Conservation (phyloP, 2,329 filamentous ascomycete species). For the Claviceps cyperi region DNA sequence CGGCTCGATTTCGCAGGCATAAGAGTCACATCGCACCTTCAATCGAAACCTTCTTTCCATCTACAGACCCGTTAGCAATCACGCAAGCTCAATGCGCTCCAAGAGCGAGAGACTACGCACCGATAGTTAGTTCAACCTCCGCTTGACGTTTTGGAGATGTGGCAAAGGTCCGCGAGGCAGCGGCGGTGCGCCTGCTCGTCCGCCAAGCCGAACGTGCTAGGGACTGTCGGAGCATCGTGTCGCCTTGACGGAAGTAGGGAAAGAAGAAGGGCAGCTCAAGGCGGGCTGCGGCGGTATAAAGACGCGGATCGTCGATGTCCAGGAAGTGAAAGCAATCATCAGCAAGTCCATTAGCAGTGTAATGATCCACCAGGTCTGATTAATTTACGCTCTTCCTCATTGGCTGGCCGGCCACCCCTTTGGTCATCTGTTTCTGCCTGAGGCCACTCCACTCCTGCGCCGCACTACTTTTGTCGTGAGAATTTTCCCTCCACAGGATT, state of each 20-base stretch:
- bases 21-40: conserved; percentile 52
- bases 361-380: conserved; percentile 17
- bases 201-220: conserved; percentile 55
- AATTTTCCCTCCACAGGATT: conserved; percentile 12
- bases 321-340: conserved; percentile 17
- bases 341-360: conserved; percentile 14
- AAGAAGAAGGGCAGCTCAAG: conserved; percentile 20
- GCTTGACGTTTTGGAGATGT: conserved; percentile 65
- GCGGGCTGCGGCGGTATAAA: conserved; percentile 20
- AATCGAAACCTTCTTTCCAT: conserved; percentile 96
- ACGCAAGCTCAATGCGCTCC: conserved; percentile 16
- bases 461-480: conserved; percentile 6
- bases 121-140: conserved; percentile 94
- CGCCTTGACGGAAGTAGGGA: conserved; percentile 38
- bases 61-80: conserved; percentile 32
- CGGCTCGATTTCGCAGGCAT: conserved; percentile 3
- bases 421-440: neutral
- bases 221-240: conserved; percentile 55
- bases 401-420: conserved; percentile 15
- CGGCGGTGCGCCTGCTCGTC: conserved; percentile 42
- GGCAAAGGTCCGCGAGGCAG: conserved; percentile 64
- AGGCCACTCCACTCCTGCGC: conserved; percentile 1
- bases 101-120: conserved; percentile 30
- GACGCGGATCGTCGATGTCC: conserved; percentile 26
- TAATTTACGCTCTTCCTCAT: conserved; percentile 31